Conservation (phyloP, 805 yeast genomes). For the Ogataea paradorogensis region DNA sequence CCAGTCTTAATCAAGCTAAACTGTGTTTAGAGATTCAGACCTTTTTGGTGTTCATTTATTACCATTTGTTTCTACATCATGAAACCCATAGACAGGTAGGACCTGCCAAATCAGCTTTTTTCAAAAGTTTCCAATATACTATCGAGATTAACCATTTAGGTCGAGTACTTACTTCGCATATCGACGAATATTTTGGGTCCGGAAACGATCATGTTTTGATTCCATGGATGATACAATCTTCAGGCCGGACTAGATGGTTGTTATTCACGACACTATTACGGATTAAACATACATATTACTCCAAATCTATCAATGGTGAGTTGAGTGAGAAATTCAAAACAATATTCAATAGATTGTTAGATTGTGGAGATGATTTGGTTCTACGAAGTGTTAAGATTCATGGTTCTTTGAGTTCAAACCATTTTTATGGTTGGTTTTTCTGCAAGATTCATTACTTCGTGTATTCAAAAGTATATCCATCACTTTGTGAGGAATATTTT, state of each 20-base stretch:
- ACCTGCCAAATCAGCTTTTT: conserved; percentile 36
- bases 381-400: conserved; percentile 2
- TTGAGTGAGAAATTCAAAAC: conserved; percentile 8
- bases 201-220: conserved; percentile 42
- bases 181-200: conserved; percentile 38
- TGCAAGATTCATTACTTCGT: conserved; percentile 18
- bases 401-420: conserved; percentile 15
- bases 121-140: conserved; percentile 28
- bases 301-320: conserved; percentile 9
- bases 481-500: conserved; percentile 6
- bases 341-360: not conserved
- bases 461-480: conserved; percentile 4
- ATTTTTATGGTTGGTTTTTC: conserved; percentile 25
- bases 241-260: conserved; percentile 14
- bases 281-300: conserved; percentile 16
- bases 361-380: not conserved
- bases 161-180: conserved; percentile 32
- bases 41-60: conserved; percentile 32
- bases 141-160: conserved; percentile 35
- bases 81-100: conserved; percentile 31
- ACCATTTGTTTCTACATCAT: conserved; percentile 40
- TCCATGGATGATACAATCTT: conserved; percentile 29
- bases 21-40: conserved; percentile 18
- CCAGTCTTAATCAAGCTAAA: conserved; percentile 19
- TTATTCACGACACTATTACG: conserved; percentile 6